Evolutionary conservation across 148 eudicot species (phyloP).

Genomic region (Polygonum maritimum): DNA sequence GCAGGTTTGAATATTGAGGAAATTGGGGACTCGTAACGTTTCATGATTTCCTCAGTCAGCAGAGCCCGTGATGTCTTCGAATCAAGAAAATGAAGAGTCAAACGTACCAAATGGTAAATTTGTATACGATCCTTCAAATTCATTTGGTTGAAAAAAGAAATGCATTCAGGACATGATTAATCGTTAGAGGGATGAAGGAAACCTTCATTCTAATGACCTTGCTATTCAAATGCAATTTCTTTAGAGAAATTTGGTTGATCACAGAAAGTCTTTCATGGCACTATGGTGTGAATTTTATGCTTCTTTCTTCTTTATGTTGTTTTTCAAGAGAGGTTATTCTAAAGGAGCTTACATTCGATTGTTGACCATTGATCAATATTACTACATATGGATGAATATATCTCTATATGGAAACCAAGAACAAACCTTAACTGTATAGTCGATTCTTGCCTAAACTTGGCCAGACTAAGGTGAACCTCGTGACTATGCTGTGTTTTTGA

Average conservation of each 20-base stretch:
- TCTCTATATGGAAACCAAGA: no score
- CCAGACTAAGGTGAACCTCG: no score
- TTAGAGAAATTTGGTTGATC: not conserved
- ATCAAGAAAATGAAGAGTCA: not conserved
- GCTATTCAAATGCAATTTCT: not conserved
- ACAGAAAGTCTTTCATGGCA: not conserved
- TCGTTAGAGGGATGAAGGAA: not conserved
- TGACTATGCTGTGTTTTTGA: no score
- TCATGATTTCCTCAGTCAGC: constrained; percentile 2
- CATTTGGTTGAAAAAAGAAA: not conserved
- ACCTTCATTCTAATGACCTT: no score
- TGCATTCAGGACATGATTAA: not conserved
- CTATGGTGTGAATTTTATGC: not conserved
- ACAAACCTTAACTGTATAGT: no score
- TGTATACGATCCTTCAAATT: not conserved
- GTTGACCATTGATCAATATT: not conserved
- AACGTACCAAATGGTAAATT: not conserved
- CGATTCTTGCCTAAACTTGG: no score
- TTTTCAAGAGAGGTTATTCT: not conserved
- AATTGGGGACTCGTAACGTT: not conserved
- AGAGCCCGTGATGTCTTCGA: constrained; percentile 2
- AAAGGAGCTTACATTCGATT: no score
- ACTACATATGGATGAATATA: not conserved
- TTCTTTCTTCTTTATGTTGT: not conserved
- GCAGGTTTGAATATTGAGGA: not conserved